Percentiles rank a stretch among this genome's conserved stretches.
phyloP scores from a whole-genome alignment of 179 eudicot species.

The Silene noctiflora region DNA sequence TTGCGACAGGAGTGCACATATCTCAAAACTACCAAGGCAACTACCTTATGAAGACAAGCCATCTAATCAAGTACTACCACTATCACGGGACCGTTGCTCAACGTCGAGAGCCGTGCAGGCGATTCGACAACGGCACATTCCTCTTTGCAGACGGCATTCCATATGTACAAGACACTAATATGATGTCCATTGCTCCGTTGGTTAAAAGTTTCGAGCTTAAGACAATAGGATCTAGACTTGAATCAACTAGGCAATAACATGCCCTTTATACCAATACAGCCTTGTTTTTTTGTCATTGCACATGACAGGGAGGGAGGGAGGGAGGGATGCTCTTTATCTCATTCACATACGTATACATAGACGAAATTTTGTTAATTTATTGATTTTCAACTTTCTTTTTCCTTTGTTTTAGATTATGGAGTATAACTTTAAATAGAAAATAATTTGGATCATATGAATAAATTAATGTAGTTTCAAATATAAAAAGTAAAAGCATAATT shows the following conservation, averaged over 20 bases:
- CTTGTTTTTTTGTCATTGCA: neutral
- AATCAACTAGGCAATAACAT: slow-evolving; percentile 42
- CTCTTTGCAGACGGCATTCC: slow-evolving; percentile 41
- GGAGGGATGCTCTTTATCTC: neutral
- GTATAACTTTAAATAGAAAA: too few species aligned
- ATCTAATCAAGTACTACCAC: slow-evolving; percentile 58
- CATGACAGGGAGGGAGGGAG: neutral
- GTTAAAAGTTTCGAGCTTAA: slow-evolving; percentile 64
- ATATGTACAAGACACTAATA: slow-evolving; percentile 42
- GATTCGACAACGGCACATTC: slow-evolving; percentile 33
- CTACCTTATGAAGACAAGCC: slow-evolving; percentile 39
- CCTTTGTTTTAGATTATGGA: too few species aligned
- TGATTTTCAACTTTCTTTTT: neutral
- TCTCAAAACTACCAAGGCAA: slow-evolving; percentile 54
- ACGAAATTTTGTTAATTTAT: too few species aligned
- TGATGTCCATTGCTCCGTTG: slow-evolving; percentile 40
- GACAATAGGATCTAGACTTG: slow-evolving; percentile 52
- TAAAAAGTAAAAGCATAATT: too few species aligned
- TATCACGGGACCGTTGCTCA: slow-evolving; percentile 74
- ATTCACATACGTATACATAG: neutral
- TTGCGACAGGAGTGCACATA: slow-evolving; percentile 80
- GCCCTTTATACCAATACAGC: neutral
- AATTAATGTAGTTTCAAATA: too few species aligned
- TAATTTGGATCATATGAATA: too few species aligned
- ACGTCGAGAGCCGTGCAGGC: slow-evolving; percentile 55